These are phyloP conservation scores for Rhynchosporium secalis DNA, from an alignment of 2,329 filamentous ascomycete species.

Conservation along the genomic window DNA sequence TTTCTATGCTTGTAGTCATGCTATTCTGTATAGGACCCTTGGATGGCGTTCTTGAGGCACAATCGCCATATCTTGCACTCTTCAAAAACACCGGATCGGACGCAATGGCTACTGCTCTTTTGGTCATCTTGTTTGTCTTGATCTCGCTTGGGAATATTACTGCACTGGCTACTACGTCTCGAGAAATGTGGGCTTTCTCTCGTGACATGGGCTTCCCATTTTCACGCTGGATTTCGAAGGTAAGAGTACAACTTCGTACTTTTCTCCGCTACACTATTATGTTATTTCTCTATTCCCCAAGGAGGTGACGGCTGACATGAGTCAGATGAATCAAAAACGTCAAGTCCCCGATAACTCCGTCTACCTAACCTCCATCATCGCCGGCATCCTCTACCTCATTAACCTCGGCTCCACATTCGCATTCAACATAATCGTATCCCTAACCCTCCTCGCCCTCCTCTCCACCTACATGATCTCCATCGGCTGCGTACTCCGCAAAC, in stretches of 20 bases:
- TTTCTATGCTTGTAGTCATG: conserved; percentile 42
- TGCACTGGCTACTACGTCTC: conserved; percentile 40
- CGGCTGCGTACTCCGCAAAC: conserved; percentile 42
- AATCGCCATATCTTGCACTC: conserved; percentile 44
- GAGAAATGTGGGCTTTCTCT: conserved; percentile 47
- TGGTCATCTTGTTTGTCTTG: conserved; percentile 45
- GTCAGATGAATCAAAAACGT: conserved; percentile 40
- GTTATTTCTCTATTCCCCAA: neutral
- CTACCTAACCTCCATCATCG: conserved; percentile 29
- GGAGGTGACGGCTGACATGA: neutral
- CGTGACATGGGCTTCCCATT: conserved; percentile 47
- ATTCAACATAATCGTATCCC: conserved; percentile 55
- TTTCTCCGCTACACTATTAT: neutral
- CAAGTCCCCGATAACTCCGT: conserved; percentile 32
- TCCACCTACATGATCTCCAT: conserved; percentile 53
- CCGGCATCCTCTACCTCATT: conserved; percentile 41
- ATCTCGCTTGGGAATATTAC: conserved; percentile 44
- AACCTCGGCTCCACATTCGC: conserved; percentile 53
- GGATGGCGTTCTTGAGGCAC: conserved; percentile 46
- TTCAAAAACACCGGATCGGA: conserved; percentile 46
- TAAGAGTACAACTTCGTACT: conserved; percentile 23
- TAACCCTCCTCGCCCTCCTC: conserved; percentile 51
- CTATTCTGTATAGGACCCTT: conserved; percentile 41
- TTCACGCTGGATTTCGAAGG: conserved; percentile 43
- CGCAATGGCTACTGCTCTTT: conserved; percentile 48